Conservation (phyloP, 148 eudicot species). For the Rhododendron henanense region DNA sequence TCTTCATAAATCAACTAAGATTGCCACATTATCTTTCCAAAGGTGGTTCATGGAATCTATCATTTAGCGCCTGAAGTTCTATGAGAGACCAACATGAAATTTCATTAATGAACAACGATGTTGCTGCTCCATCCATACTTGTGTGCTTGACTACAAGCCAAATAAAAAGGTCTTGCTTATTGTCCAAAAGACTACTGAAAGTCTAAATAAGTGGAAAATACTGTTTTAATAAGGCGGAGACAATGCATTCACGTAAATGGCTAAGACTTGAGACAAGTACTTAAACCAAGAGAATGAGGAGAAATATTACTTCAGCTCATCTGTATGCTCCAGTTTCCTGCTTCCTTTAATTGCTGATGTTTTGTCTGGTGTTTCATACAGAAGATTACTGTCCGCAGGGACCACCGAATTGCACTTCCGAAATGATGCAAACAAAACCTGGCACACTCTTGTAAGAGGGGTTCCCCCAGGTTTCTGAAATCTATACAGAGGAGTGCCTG, state of each 20-base stretch:
- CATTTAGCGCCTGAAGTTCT: neutral
- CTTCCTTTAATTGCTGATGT: constrained; percentile 55
- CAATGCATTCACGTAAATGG: neutral
- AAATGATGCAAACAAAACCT: constrained; percentile 56
- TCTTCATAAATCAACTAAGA: neutral
- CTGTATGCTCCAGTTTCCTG: constrained; percentile 57
- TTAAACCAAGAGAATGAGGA: neutral
- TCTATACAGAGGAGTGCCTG: constrained; percentile 54
- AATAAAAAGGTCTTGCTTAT: neutral
- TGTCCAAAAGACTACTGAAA: neutral
- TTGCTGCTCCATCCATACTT: neutral
- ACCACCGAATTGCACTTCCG: constrained; percentile 37
- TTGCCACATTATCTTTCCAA: neutral
- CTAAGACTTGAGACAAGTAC: neutral
- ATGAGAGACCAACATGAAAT: neutral
- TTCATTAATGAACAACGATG: neutral
- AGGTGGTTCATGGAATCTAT: neutral
- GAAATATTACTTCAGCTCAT: constrained; percentile 48
- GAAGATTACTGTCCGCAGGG: constrained; percentile 39
- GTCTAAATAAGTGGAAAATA: neutral
- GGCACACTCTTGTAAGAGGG: constrained; percentile 63
- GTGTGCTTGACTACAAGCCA: neutral
- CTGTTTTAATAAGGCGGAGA: neutral
- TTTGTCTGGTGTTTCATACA: constrained; percentile 48
- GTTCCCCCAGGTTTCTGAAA: constrained; percentile 70